Evolutionary conservation across 768 basidiomycete species (phyloP).

Genomic region (Mrakia hoshinonis): DNA sequence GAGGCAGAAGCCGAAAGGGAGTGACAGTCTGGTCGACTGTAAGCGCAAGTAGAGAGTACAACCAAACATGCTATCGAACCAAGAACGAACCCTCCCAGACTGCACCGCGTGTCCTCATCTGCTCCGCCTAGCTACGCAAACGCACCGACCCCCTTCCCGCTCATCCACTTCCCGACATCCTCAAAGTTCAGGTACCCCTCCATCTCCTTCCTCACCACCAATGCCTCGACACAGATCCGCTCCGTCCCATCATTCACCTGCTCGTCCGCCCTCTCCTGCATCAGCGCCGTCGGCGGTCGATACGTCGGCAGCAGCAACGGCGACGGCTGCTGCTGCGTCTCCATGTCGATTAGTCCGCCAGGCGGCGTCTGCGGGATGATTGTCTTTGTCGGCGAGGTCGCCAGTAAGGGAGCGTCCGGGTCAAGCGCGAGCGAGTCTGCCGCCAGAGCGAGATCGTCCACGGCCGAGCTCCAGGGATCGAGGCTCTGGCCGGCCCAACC

Average conservation of each 20-base stretch:
- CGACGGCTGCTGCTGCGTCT: conserved; percentile 5
- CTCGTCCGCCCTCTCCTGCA: too few species aligned
- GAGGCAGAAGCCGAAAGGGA: too few species aligned
- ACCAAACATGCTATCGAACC: too few species aligned
- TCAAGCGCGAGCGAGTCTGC: neutral
- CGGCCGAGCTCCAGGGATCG: conserved; percentile 1
- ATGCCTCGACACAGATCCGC: conserved; percentile 24
- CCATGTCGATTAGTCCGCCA: neutral
- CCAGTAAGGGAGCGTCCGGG: neutral
- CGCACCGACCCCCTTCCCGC: neutral
- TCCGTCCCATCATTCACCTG: conserved; percentile 23
- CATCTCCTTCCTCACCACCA: conserved; percentile 28
- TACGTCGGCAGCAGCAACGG: conserved; percentile 15
- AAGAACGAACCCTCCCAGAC: too few species aligned
- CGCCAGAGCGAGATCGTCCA: neutral
- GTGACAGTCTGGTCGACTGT: too few species aligned
- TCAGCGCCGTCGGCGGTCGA: conserved; percentile 21
- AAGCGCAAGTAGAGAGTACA: too few species aligned
- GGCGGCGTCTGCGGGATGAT: neutral
- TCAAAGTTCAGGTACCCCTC: conserved; percentile 20
- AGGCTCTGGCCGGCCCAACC: conserved; percentile 5
- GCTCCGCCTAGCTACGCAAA: too few species aligned
- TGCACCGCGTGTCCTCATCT: too few species aligned
- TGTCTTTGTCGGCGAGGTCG: conserved; percentile 1
- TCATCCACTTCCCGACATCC: conserved; percentile 20